Conservation (phyloP, 352 stramenopile genomes). For the Thalassiosira mediterranea region DNA sequence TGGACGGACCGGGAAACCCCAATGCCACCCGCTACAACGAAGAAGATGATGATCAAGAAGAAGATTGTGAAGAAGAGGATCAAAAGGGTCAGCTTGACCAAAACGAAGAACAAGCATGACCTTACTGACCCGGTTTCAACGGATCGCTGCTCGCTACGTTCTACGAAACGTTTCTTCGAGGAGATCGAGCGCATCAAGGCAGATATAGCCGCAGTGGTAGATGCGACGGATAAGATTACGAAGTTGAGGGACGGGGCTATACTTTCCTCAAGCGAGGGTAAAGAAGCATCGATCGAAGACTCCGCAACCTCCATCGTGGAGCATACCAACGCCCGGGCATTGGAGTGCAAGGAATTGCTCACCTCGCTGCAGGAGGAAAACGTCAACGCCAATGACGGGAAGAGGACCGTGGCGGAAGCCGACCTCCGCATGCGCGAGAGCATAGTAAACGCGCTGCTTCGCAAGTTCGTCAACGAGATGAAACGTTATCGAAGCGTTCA, state of each 20-base stretch:
- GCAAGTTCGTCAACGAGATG: conserved; percentile 99
- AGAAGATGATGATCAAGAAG: conserved; percentile 16
- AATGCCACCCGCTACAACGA: conserved; percentile 3
- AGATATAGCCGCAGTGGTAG: conserved; percentile 90
- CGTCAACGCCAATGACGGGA: conserved; percentile 90
- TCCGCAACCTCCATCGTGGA: conserved; percentile 91
- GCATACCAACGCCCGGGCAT: conserved; percentile 90
- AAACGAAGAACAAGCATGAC: conserved; percentile 1
- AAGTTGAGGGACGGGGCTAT: conserved; percentile 93
- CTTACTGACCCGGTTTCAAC: conserved; percentile 4
- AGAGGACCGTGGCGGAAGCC: conserved; percentile 78
- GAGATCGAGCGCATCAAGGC: conserved; percentile 94
- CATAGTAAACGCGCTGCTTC: conserved; percentile 94
- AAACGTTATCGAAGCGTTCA: conserved; percentile 97
- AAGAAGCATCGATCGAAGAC: conserved; percentile 91
- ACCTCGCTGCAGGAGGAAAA: conserved; percentile 93
- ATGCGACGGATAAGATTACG: conserved; percentile 90
- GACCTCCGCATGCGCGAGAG: conserved; percentile 94
- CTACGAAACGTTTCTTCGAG: conserved; percentile 95
- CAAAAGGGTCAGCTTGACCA: conserved; percentile 27
- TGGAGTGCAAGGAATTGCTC: conserved; percentile 88
- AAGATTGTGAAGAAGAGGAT: conserved; percentile 30
- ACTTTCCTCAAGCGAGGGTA: conserved; percentile 90
- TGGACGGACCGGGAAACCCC: conserved; percentile 8
- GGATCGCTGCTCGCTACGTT: conserved; percentile 31